Conservation (phyloP, 441 rosid species). For the Capsella rubella region DNA sequence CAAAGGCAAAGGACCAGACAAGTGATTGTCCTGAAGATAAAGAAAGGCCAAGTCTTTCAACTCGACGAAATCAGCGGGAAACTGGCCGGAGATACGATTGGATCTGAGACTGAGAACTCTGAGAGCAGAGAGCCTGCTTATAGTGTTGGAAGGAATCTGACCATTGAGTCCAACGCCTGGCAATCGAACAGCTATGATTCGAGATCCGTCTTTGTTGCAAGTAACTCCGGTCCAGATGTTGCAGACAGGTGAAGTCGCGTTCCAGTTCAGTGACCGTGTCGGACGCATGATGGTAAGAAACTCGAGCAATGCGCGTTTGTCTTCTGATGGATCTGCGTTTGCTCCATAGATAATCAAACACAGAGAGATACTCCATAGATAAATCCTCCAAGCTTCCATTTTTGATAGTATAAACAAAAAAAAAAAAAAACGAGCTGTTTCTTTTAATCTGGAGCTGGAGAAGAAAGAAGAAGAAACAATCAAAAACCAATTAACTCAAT, state of each 20-base stretch:
- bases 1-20: conserved; percentile 71
- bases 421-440: conserved; percentile 63
- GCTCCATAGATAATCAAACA: conserved; percentile 51
- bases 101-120: conserved; percentile 87
- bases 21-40: conserved; percentile 71
- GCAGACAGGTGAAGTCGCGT: conserved; percentile 66
- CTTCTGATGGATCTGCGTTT: conserved; percentile 67
- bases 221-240: conserved; percentile 79
- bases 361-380: conserved; percentile 47
- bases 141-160: conserved; percentile 79
- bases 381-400: conserved; percentile 53
- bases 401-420: not conserved
- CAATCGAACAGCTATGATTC: conserved; percentile 71
- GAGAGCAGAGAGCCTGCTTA: conserved; percentile 75
- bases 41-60: conserved; percentile 71
- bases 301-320: conserved; percentile 87
- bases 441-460: conserved; percentile 36
- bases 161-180: conserved; percentile 91
- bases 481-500: not conserved
- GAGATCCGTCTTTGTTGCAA: conserved; percentile 70
- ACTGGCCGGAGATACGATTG: conserved; percentile 67
- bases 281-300: conserved; percentile 66
- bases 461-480: conserved; percentile 25
- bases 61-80: conserved; percentile 70
- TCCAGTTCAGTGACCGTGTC: conserved; percentile 85